Conservation (phyloP, 805 yeast species). For the Saccharomycopsis synnaedendra region DNA sequence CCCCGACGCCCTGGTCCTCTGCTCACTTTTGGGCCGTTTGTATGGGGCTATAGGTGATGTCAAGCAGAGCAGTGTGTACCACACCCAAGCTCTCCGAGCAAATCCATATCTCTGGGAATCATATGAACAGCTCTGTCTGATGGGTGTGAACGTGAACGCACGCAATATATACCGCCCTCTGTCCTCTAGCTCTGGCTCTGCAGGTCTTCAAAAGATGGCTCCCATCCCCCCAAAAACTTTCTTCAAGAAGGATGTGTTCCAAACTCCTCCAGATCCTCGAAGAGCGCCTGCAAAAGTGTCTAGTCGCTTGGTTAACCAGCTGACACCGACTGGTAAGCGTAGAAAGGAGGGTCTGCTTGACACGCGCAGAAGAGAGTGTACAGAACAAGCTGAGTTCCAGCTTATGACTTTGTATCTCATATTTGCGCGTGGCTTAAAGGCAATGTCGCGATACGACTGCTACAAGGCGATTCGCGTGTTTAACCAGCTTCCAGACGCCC, state of each 20-base stretch:
- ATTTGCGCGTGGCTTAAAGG: conserved; percentile 50
- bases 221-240: conserved; percentile 2
- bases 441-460: conserved; percentile 60
- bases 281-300: too few relatives aligned
- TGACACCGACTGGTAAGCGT: neutral
- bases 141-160: conserved; percentile 62
- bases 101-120: conserved; percentile 87
- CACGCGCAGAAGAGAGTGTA: conserved; percentile 11
- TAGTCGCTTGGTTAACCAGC: too few relatives aligned
- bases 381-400: conserved; percentile 27
- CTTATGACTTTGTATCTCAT: conserved; percentile 36
- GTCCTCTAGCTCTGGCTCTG: too few relatives aligned
- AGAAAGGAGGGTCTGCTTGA: neutral
- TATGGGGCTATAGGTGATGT: conserved; percentile 46
- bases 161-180: conserved; percentile 35
- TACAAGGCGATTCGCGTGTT: conserved; percentile 66
- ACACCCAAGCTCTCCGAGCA: conserved; percentile 53
- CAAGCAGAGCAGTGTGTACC: conserved; percentile 54
- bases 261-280: neutral
- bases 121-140: conserved; percentile 56
- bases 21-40: conserved; percentile 59
- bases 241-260: neutral
- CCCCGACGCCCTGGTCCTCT: conserved; percentile 67
- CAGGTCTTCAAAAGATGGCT: neutral
- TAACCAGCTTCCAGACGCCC: conserved; percentile 49